Conservation (phyloP, 805 yeast species). For the Myxozyma neotropica region DNA sequence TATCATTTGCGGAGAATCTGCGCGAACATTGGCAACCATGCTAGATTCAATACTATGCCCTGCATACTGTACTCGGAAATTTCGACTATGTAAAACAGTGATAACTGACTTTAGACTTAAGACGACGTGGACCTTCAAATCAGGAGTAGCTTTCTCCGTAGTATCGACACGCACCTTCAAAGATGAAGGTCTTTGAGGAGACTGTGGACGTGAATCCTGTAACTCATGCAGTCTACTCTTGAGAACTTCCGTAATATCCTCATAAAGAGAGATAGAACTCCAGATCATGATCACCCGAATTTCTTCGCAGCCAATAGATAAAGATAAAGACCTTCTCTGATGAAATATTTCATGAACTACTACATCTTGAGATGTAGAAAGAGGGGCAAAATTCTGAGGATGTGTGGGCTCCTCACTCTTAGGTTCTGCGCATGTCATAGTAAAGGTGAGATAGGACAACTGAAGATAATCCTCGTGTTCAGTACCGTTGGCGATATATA, state of each 20-base stretch:
- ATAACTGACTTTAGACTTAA: constrained; percentile 10
- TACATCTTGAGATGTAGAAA: not conserved
- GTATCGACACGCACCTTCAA: not conserved
- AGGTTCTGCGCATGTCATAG: constrained; percentile 11
- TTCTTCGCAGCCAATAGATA: constrained; percentile 25
- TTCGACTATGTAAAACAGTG: constrained; percentile 12
- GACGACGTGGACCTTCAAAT: constrained; percentile 15
- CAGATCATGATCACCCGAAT: constrained; percentile 17
- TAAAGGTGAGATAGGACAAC: constrained; percentile 41
- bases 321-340: not conserved
- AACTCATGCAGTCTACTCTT: not conserved
- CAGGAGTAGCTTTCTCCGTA: not conserved
- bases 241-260: constrained; percentile 9
- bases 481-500: constrained; percentile 39
- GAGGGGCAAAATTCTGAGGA: not conserved
- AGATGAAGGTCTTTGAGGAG: not conserved
- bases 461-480: constrained; percentile 43
- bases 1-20: not conserved
- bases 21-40: not conserved
- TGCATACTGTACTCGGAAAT: constrained; percentile 18
- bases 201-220: not conserved
- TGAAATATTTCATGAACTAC: not conserved
- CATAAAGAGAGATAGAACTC: constrained; percentile 13
- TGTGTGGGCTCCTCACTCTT: not conserved
- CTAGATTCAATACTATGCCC: constrained; percentile 24